These are phyloP conservation scores for Russula earlei DNA, from an alignment of 768 basidiomycete species.

Conservation along the genomic window DNA sequence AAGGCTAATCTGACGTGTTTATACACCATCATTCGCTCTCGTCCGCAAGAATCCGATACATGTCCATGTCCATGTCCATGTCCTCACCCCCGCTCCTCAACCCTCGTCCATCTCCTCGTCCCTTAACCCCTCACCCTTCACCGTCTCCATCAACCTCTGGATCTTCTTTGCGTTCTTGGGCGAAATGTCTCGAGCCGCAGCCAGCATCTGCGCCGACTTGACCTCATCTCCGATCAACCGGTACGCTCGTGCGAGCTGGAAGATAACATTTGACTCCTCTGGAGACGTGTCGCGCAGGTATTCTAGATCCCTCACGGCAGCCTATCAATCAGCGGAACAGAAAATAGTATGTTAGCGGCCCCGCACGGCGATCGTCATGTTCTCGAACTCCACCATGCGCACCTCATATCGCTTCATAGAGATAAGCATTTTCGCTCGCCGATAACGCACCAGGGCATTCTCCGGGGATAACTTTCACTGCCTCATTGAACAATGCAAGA, in stretches of 20 bases:
- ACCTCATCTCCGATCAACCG: conserved; percentile 68
- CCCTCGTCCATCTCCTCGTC: conserved; percentile 73
- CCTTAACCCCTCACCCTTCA: conserved; percentile 46
- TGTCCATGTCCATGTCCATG: background rate
- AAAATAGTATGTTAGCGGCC: conserved; percentile 19
- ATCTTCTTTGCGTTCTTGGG: conserved; percentile 84
- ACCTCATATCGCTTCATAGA: conserved; percentile 77
- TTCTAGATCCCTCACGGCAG: conserved; percentile 75
- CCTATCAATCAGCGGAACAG: conserved; percentile 34
- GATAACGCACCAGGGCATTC: conserved; percentile 90
- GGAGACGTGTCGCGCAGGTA: conserved; percentile 73
- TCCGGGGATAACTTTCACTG: conserved; percentile 71
- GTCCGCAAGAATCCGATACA: no score
- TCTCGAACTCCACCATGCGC: conserved; percentile 27
- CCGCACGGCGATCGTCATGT: conserved; percentile 13
- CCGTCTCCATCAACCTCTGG: conserved; percentile 65
- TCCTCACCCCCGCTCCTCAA: conserved; percentile 28
- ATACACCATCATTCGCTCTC: conserved; percentile 7
- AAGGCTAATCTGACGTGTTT: background rate
- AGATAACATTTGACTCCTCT: conserved; percentile 93
- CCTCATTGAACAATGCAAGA: conserved; percentile 70
- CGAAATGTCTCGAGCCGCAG: conserved; percentile 86
- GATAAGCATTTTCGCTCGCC: conserved; percentile 85
- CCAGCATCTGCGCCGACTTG: conserved; percentile 77
- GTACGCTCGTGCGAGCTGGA: conserved; percentile 91